Evolutionary conservation across 768 basidiomycete species (phyloP).

Genomic region (Suillus tomentosus): DNA sequence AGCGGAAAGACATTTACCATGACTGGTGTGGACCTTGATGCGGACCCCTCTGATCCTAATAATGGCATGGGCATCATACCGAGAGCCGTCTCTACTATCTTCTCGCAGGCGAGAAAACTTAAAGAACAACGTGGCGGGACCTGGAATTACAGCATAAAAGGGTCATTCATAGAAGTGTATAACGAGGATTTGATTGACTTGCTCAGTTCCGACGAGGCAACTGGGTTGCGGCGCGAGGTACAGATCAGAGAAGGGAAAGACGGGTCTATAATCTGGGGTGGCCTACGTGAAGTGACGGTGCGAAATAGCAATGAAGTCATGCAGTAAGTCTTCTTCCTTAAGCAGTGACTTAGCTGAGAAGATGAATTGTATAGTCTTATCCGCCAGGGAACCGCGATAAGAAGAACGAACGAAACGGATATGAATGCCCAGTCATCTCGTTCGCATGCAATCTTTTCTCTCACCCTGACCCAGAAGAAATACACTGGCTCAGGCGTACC

Average conservation of each 20-base stretch:
- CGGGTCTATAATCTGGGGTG: slow-evolving; percentile 96
- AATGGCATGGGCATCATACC: slow-evolving; percentile 96
- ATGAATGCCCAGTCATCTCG: slow-evolving; percentile 99
- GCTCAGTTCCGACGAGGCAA: slow-evolving; percentile 70
- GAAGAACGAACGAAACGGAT: slow-evolving; percentile 95
- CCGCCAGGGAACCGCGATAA: slow-evolving; percentile 84
- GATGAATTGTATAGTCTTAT: slow-evolving; percentile 61
- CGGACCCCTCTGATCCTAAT: slow-evolving; percentile 77
- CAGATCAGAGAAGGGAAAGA: slow-evolving; percentile 97
- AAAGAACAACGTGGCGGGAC: slow-evolving; percentile 73
- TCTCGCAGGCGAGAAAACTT: slow-evolving; percentile 71
- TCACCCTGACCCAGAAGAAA: slow-evolving; percentile 91
- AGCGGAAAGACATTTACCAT: slow-evolving; percentile 71
- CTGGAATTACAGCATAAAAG: slow-evolving; percentile 82
- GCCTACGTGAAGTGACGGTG: slow-evolving; percentile 91
- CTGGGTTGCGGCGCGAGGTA: slow-evolving; percentile 76
- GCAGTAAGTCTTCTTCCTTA: slow-evolving; percentile 57
- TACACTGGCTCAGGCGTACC: slow-evolving; percentile 70
- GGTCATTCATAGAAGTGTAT: slow-evolving; percentile 96
- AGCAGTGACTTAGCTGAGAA: slow-evolving; percentile 11
- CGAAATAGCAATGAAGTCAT: slow-evolving; percentile 86
- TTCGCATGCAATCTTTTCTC: slow-evolving; percentile 98
- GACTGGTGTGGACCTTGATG: slow-evolving; percentile 92
- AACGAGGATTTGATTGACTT: slow-evolving; percentile 99
- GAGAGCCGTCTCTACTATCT: slow-evolving; percentile 88